phyloP scores from a whole-genome alignment of 495 filamentous ascomycete species.

The Podospora tetraspora region DNA sequence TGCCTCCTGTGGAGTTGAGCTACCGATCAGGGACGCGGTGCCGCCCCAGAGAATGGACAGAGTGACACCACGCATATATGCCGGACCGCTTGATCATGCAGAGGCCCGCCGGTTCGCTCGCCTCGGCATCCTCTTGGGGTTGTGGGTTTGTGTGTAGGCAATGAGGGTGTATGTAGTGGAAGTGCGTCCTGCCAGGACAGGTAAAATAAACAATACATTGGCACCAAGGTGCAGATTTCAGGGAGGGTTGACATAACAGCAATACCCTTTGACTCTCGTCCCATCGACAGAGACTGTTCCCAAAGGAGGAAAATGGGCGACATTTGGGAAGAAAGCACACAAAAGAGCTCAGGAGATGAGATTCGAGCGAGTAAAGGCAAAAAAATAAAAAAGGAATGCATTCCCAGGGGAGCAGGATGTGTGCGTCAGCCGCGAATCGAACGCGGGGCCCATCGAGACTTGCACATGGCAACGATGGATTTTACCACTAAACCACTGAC shows the following conservation, averaged over 20 bases:
- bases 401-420: background rate
- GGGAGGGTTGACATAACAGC: too few relatives aligned
- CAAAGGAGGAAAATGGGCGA: background rate
- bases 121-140: background rate
- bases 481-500: background rate
- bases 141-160: background rate
- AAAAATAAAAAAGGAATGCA: background rate
- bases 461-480: background rate
- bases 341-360: too few relatives aligned
- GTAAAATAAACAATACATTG: background rate
- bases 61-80: background rate
- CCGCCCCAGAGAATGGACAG: background rate
- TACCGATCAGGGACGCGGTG: background rate
- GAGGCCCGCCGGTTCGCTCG: background rate
- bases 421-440: constrained; percentile 48
- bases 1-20: background rate
- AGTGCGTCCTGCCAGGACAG: background rate
- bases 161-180: background rate
- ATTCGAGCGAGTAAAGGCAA: background rate
- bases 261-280: too few relatives aligned
- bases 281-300: background rate
- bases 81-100: background rate
- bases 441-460: constrained; percentile 48
- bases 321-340: background rate
- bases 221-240: background rate